Evolutionary conservation across 106 monocot species (phyloP).

Genomic region (Xerophyta viscosa): DNA sequence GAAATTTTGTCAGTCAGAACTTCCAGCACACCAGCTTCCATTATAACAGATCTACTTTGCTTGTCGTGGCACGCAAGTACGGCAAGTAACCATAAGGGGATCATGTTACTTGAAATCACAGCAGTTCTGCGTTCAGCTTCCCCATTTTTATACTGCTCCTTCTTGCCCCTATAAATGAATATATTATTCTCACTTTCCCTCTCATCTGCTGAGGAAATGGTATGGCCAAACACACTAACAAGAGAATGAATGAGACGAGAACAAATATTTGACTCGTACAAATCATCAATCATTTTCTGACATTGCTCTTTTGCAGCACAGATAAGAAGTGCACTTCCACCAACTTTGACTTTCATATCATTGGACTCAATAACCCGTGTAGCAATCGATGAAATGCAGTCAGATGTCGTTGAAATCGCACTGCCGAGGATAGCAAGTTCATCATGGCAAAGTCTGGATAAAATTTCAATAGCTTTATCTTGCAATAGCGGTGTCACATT

Average conservation of each 20-base stretch:
- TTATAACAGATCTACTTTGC: slow-evolving; percentile 34
- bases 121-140: slow-evolving; percentile 35
- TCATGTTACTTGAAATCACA: slow-evolving; percentile 50
- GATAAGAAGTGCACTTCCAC: slow-evolving; percentile 79
- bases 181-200: slow-evolving; percentile 28
- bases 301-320: slow-evolving; percentile 67
- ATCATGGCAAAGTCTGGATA: slow-evolving; percentile 65
- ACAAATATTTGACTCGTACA: slow-evolving; percentile 55
- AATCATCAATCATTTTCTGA: slow-evolving; percentile 43
- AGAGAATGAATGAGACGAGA: slow-evolving; percentile 62
- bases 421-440: slow-evolving; percentile 54
- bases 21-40: slow-evolving; percentile 79
- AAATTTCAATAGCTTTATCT: slow-evolving; percentile 86
- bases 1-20: slow-evolving; percentile 72
- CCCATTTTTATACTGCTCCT: slow-evolving; percentile 22
- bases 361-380: slow-evolving; percentile 57
- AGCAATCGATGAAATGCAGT: slow-evolving; percentile 67
- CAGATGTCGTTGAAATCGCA: slow-evolving; percentile 35
- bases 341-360: slow-evolving; percentile 52
- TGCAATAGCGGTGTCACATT: slow-evolving; percentile 56
- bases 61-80: slow-evolving; percentile 64
- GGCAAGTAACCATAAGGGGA: slow-evolving; percentile 78
- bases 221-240: slow-evolving; percentile 46
- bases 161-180: slow-evolving; percentile 37
- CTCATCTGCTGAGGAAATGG: slow-evolving; percentile 19